phyloP scores from a whole-genome alignment of 2,329 filamentous ascomycete species.

The Cryphonectria nitschkei region DNA sequence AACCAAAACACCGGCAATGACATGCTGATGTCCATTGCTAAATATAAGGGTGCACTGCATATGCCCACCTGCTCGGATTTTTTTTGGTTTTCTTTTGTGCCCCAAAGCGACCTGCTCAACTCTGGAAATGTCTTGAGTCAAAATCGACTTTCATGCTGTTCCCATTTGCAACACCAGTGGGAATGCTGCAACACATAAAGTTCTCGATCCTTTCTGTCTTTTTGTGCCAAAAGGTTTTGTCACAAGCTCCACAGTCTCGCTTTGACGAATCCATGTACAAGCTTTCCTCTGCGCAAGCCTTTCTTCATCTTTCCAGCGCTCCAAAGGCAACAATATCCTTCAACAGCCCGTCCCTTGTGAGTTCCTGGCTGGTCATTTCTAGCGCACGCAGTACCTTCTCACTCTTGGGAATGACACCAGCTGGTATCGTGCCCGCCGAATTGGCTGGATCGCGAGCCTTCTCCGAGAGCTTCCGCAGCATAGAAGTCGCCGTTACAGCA shows the following conservation, averaged over 20 bases:
- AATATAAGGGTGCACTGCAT: neutral
- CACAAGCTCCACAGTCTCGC: neutral
- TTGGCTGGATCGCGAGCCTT: constrained; percentile 65
- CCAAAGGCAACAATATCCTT: constrained; percentile 70
- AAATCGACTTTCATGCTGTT: neutral
- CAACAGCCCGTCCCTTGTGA: constrained; percentile 67
- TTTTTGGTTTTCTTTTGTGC: neutral
- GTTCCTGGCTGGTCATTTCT: constrained; percentile 64
- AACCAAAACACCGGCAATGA: neutral
- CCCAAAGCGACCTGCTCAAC: neutral
- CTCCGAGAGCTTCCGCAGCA: constrained; percentile 70
- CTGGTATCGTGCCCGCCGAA: constrained; percentile 55
- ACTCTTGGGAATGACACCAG: constrained; percentile 65
- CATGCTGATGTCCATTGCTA: neutral
- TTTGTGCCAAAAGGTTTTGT: neutral
- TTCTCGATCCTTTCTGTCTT: neutral
- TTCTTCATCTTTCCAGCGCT: constrained; percentile 44
- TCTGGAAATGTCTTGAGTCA: neutral
- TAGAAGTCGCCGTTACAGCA: constrained; percentile 67
- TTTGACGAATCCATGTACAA: neutral
- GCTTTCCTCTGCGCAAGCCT: neutral
- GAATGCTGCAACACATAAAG: neutral
- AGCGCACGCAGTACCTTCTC: constrained; percentile 70
- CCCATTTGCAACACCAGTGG: neutral
- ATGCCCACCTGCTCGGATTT: neutral